Evolutionary conservation across 345 rosid genomes (phyloP), one percentile per base, ranked within the genome.

Genomic region (Ailanthus altissimus): DNA sequence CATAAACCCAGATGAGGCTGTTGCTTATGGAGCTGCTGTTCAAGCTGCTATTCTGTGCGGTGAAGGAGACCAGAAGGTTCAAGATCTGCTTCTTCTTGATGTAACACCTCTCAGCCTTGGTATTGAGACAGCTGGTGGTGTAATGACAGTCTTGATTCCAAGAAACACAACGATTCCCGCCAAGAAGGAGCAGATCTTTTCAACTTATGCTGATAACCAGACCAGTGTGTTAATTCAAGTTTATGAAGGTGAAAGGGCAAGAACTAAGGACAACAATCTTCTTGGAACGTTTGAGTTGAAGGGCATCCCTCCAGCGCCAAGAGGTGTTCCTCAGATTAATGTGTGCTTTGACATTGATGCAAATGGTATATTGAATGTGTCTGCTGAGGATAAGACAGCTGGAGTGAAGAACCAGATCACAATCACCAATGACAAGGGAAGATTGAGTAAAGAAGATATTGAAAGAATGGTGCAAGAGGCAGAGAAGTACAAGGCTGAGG

Each of bases 381-480:
- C 79, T 0, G 84, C 81, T 0, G 86, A 83, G 77, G 83, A 83
- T 15, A 83, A 78, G 63, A 83, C 80, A 3, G 83, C 77, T 0
- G 84, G 83, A 9, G 77, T 75, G 73, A 81, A 75, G 82, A 81
- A 78, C 47, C 72, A 83, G 72, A 83, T 83, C 63, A 83, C 78
- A 6, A 81, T 83, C 40, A 83, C 86, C 2, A 81, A 83, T 8
- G 82, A 83, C 42, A 83, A 83, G 69, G 84, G 82, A 18, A 59
- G 86, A 47, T 63, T 81, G 70, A 81, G 81, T 77, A 84, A 84
- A 67, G 84, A 78, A 25, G 83, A 84, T 6, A 81, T 81, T 2
- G 84, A 84, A 68, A 76, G 68, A 36, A 81, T 84, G 86, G 84
- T 81, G 65, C 77, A 79, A 65, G 84, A 84, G 70, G 86, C 81